A percentile compares a stretch with the other conserved stretches of the same genome.
These are phyloP conservation scores for Clavaria fumosa DNA, from an alignment of 768 basidiomycete species.

Conservation along the genomic window DNA sequence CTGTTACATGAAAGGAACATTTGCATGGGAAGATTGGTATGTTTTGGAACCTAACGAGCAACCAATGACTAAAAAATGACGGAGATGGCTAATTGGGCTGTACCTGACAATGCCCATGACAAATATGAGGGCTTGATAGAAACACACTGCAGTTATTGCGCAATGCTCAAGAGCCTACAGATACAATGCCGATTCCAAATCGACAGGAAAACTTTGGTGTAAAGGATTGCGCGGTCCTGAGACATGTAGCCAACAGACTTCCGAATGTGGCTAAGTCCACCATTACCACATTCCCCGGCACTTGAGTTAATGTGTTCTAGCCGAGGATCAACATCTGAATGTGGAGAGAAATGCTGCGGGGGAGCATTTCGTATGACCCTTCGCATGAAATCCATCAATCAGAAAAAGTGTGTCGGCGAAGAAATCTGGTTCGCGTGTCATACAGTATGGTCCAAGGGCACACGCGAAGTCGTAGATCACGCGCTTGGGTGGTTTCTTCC, in stretches of 20 bases:
- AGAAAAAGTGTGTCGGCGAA: conserved; percentile 18
- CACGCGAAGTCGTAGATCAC: conserved; percentile 19
- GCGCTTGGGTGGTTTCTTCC: conserved; percentile 15
- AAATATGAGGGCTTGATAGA: no score
- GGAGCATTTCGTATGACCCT: conserved; percentile 18
- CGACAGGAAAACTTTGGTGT: conserved; percentile 14
- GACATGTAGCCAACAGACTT: conserved; percentile 20
- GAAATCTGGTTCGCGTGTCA: conserved; percentile 15
- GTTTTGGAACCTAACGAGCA: no score
- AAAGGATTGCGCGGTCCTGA: conserved; percentile 15
- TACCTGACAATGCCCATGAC: no score
- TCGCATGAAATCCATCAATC: conserved; percentile 18
- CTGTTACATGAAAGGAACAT: no score
- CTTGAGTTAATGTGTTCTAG: conserved; percentile 18
- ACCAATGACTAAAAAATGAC: no score
- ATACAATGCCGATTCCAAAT: conserved; percentile 6
- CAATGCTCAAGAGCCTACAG: no score
- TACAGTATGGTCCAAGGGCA: conserved; percentile 20
- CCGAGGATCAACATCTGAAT: conserved; percentile 13
- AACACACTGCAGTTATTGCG: no score
- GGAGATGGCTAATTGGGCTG: no score
- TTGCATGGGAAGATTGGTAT: no score
- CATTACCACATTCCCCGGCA: conserved; percentile 21
- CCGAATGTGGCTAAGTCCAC: conserved; percentile 14
- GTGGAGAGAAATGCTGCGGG: conserved; percentile 15